A percentile compares a stretch with the other conserved stretches of the same genome.
Evolutionary conservation across 441 rosid genomes (phyloP).

Genomic region (Pelargonium cotyledonis): DNA sequence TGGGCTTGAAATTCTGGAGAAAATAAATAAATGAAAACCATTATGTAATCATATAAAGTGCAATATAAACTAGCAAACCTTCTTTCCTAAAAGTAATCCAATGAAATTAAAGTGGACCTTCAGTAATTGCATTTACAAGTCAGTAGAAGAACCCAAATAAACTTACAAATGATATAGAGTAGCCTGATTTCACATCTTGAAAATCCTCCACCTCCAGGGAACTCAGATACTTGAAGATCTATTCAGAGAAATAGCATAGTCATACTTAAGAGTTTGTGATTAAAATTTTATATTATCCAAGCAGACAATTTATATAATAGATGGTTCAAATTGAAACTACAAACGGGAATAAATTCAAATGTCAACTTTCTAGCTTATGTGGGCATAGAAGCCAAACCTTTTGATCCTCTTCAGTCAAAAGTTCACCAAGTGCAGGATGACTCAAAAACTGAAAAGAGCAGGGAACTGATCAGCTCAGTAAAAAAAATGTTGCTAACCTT

Average conservation of each 20-base stretch:
- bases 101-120: not conserved
- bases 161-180: conserved; percentile 85
- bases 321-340: not conserved
- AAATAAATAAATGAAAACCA: conserved; percentile 6
- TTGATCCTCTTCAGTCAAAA: conserved; percentile 84
- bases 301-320: not conserved
- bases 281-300: too few species aligned
- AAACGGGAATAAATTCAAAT: not conserved
- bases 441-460: conserved; percentile 62
- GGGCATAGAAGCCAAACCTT: conserved; percentile 48
- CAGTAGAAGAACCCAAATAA: conserved; percentile 7
- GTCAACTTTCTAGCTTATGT: not conserved
- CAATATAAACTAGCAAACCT: not conserved
- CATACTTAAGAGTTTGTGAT: not conserved
- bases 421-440: conserved; percentile 78
- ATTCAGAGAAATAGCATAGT: not conserved
- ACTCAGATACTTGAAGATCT: conserved; percentile 73
- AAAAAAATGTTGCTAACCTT: not conserved
- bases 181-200: conserved; percentile 92
- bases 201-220: conserved; percentile 89
- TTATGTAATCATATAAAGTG: not conserved
- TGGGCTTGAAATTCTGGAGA: conserved; percentile 63
- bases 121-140: not conserved
- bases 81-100: not conserved
- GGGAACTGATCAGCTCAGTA: not conserved